Evolutionary conservation across 768 basidiomycete genomes (phyloP).

Genomic region (Pleurotus pulmonarius): DNA sequence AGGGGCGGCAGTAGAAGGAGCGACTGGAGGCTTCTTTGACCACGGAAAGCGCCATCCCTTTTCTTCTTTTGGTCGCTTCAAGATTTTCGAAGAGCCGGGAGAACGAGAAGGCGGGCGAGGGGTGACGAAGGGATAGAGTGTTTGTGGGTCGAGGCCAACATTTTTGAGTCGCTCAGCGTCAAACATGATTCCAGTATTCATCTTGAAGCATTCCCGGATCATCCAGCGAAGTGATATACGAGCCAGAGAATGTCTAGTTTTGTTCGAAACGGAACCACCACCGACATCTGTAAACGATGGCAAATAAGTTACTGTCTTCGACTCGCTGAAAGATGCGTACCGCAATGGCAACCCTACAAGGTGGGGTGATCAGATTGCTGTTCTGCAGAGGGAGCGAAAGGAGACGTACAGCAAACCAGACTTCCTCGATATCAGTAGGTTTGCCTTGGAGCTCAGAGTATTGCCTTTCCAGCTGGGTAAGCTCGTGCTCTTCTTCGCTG

Average conservation of each 20-base stretch:
- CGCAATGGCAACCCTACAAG: constrained; percentile 29
- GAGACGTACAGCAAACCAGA: constrained; percentile 43
- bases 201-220: constrained; percentile 65
- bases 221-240: constrained; percentile 65
- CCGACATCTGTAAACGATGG: constrained; percentile 20
- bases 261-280: constrained; percentile 34
- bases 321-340: constrained; percentile 14
- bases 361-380: not conserved
- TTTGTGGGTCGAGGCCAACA: constrained; percentile 47
- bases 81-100: constrained; percentile 19
- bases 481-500: constrained; percentile 1
- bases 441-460: constrained; percentile 14
- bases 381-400: not conserved
- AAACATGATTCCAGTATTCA: constrained; percentile 61
- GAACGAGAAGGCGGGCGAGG: constrained; percentile 33
- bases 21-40: constrained; percentile 6
- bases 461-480: constrained; percentile 20
- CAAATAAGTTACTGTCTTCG: not conserved
- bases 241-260: constrained; percentile 42
- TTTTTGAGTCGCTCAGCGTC: constrained; percentile 37
- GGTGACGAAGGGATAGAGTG: constrained; percentile 38
- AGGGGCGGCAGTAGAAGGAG: constrained; percentile 7
- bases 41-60: constrained; percentile 13
- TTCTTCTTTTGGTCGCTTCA: constrained; percentile 12
- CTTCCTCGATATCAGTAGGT: constrained; percentile 42